phyloP scores from a whole-genome alignment of 352 stramenopile genomes.

The Plasmopara viticola region DNA sequence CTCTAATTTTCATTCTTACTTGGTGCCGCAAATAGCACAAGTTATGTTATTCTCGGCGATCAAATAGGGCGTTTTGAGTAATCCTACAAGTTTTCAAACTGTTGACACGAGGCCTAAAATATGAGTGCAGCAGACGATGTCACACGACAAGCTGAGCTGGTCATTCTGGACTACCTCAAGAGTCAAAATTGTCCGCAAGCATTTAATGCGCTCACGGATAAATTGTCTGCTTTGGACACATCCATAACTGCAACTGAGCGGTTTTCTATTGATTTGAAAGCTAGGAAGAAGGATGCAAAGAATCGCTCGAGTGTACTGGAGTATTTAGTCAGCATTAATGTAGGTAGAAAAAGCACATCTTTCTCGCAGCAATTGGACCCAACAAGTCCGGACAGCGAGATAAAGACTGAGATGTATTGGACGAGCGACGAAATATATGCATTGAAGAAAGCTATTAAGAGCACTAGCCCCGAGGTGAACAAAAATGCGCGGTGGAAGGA shows the following conservation, averaged over 20 bases:
- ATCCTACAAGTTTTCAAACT: neutral
- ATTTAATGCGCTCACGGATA: slow-evolving; percentile 48
- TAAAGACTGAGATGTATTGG: slow-evolving; percentile 28
- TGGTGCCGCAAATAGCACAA: neutral
- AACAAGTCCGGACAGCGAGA: slow-evolving; percentile 13
- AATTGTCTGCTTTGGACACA: slow-evolving; percentile 10
- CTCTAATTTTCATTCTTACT: neutral
- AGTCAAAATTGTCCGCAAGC: slow-evolving; percentile 44
- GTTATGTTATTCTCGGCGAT: neutral
- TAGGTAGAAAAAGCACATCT: slow-evolving; percentile 5
- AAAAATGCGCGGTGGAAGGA: slow-evolving; percentile 73
- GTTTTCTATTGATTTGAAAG: slow-evolving; percentile 44
- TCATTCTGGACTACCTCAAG: slow-evolving; percentile 71
- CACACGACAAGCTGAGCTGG: slow-evolving; percentile 50
- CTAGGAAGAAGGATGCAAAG: slow-evolving; percentile 32
- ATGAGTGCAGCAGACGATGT: slow-evolving; percentile 28
- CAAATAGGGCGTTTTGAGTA: no score
- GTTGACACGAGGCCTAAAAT: neutral
- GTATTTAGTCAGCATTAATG: slow-evolving; percentile 32
- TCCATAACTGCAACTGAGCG: slow-evolving; percentile 39
- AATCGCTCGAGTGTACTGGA: slow-evolving; percentile 31
- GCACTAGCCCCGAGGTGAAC: slow-evolving; percentile 46
- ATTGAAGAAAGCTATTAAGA: slow-evolving; percentile 72
- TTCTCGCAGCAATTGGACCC: slow-evolving; percentile 3
- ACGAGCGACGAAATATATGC: slow-evolving; percentile 46